Conservation (phyloP, 1,139 yeast genomes). For the Saccharomycopsis hybrid region DNA sequence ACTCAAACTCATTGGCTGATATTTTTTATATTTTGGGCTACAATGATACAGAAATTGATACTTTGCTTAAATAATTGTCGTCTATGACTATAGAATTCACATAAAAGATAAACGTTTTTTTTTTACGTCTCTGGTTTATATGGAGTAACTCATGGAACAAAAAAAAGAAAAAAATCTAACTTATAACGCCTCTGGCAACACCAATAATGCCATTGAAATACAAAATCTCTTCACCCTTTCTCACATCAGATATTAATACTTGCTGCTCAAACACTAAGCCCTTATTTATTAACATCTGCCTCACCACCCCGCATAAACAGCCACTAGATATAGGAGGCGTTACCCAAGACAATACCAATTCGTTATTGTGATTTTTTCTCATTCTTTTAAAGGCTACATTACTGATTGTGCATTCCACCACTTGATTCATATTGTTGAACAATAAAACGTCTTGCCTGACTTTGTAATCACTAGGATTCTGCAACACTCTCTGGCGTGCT, state of each 20-base stretch:
- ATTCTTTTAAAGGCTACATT: conserved; percentile 61
- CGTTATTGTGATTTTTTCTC: conserved; percentile 25
- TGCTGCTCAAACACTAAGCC: conserved; percentile 50
- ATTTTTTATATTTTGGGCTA: conserved; percentile 78
- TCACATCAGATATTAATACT: conserved; percentile 40
- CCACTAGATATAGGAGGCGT: conserved; percentile 78
- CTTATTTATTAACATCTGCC: conserved; percentile 56
- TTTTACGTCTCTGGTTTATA: no score
- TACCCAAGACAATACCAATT: conserved; percentile 47
- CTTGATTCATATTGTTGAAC: conserved; percentile 49
- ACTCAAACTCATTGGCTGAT: conserved; percentile 63
- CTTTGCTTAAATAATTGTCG: conserved; percentile 22
- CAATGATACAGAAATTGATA: conserved; percentile 47
- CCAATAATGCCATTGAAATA: conserved; percentile 84
- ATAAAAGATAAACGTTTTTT: no score
- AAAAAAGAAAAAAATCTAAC: neutral
- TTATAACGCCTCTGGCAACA: conserved; percentile 55
- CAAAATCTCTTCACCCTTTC: conserved; percentile 58
- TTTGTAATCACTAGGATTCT: conserved; percentile 32
- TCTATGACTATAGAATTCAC: no score
- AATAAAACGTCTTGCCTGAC: conserved; percentile 56
- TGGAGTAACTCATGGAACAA: no score
- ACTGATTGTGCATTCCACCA: conserved; percentile 83
- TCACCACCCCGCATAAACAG: conserved; percentile 78
- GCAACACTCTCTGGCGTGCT: conserved; percentile 46